These are phyloP conservation scores for Zymoseptoria crescenta DNA, from an alignment of 2,329 filamentous ascomycete species.

Conservation along the genomic window DNA sequence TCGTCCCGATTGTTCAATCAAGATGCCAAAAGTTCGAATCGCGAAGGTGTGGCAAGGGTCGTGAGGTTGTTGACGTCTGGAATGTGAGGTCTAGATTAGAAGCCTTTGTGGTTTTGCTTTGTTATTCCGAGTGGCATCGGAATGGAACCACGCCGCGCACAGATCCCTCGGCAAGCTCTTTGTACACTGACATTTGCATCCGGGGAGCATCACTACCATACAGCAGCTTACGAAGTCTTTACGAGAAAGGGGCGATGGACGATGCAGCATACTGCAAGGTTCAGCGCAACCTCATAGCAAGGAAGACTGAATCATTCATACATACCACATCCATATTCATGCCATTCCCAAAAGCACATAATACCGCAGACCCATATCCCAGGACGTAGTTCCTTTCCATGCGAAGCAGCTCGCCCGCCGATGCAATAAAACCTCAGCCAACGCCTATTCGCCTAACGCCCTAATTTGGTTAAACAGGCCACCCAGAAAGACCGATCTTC, in stretches of 20 bases:
- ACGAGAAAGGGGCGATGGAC: too few species aligned
- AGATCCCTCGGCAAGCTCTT: slow-evolving; percentile 2
- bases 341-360: not conserved
- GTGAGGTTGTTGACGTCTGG: not conserved
- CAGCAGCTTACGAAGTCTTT: not conserved
- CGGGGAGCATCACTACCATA: not conserved
- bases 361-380: not conserved
- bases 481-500: slow-evolving; percentile 42
- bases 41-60: not conserved
- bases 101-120: not conserved
- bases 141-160: not conserved
- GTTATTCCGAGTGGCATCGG: not conserved
- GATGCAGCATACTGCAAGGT: not conserved
- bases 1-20: not conserved
- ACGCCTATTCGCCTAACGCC: slow-evolving; percentile 31
- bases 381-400: not conserved
- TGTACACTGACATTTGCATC: not conserved
- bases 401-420: not conserved
- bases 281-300: not conserved
- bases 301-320: slow-evolving; percentile 1
- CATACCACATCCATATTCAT: not conserved
- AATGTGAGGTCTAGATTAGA: not conserved
- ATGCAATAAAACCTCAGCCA: not conserved
- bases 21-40: slow-evolving; percentile 11
- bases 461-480: slow-evolving; percentile 38